Evolutionary conservation across 129 eudicot species (phyloP).

Genomic region (Flaveria brownii): DNA sequence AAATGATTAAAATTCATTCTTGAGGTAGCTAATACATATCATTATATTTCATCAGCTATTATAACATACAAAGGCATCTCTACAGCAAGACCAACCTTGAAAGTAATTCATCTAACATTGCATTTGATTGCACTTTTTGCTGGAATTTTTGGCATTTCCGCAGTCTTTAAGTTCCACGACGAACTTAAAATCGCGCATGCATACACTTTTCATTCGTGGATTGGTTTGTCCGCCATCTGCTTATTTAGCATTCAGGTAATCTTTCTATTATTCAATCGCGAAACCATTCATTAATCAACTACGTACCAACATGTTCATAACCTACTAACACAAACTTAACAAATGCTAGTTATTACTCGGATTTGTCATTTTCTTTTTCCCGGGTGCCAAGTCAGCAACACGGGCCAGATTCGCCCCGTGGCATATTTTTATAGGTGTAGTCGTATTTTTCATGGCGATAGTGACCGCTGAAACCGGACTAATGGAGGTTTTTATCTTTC

Average conservation of each 20-base stretch:
- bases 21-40: neutral
- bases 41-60: conserved; percentile 46
- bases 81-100: conserved; percentile 37
- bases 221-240: conserved; percentile 62
- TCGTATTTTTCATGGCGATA: conserved; percentile 57
- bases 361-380: conserved; percentile 47
- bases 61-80: conserved; percentile 57
- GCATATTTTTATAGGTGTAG: conserved; percentile 51
- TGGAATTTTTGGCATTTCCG: conserved; percentile 58
- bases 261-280: neutral
- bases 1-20: neutral
- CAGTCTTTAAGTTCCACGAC: conserved; percentile 61
- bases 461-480: conserved; percentile 54
- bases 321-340: conserved; percentile 20
- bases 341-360: conserved; percentile 47
- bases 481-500: conserved; percentile 47
- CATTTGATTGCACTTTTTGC: conserved; percentile 54
- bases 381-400: conserved; percentile 42
- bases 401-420: conserved; percentile 57
- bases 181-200: conserved; percentile 45
- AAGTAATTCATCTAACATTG: conserved; percentile 47
- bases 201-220: conserved; percentile 76
- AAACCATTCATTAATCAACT: neutral
- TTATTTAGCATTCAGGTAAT: conserved; percentile 68
- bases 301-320: neutral